A percentile compares a stretch with the other conserved stretches of the same genome.
Evolutionary conservation across 176 grass and related monocot genomes (phyloP).

Genomic region (Puya raimondii): DNA sequence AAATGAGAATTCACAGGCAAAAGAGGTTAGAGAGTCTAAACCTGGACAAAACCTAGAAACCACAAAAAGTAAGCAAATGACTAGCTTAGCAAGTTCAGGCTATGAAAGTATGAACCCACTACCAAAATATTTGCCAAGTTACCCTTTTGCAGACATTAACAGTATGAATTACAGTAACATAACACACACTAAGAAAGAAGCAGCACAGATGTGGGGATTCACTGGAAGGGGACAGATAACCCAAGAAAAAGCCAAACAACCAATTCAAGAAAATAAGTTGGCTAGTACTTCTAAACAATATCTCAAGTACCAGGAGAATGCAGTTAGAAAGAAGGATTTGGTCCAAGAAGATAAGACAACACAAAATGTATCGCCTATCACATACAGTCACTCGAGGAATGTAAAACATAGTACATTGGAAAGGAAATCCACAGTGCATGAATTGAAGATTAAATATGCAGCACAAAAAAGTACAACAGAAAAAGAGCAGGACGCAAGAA

Average conservation of each 20-base stretch:
- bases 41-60: neutral
- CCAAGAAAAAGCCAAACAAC: constrained; percentile 15
- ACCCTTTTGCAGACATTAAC: neutral
- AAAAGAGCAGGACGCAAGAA: neutral
- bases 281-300: neutral
- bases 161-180: constrained; percentile 27
- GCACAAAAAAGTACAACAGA: neutral
- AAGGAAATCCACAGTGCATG: neutral
- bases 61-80: constrained; percentile 11
- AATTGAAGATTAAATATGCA: constrained; percentile 5
- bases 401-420: too few species aligned
- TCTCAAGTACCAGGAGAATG: neutral
- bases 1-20: constrained; percentile 18
- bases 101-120: constrained; percentile 8
- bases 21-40: constrained; percentile 6
- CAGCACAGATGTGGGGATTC: constrained; percentile 22
- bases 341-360: neutral
- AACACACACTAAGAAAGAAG: constrained; percentile 41
- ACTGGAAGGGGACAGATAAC: constrained; percentile 17
- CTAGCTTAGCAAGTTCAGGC: constrained; percentile 25
- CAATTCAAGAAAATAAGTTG: constrained; percentile 8
- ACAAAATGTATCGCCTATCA: neutral
- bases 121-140: constrained; percentile 9
- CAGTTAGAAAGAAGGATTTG: neutral
- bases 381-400: neutral